Base-by-base conservation (phyloP, 106 monocot species). In the Alisma plantagoaquatica region DNA sequence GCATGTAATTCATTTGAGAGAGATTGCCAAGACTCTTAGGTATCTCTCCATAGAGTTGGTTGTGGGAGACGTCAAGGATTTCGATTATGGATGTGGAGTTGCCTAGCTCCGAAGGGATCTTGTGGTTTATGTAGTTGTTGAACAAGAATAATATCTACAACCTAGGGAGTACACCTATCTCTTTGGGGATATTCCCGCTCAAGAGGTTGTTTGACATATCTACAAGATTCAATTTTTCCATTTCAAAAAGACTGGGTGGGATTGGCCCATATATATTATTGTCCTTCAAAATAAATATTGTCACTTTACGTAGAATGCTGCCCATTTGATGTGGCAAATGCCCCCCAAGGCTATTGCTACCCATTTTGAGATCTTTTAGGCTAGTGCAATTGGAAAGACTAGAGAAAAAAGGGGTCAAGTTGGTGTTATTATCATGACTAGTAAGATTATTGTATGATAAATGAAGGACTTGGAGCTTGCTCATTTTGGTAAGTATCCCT, bases 81-180 rank as follows among this genome's bases (percentile, higher is more conserved):
- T 77, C 83, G 4, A 93, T 42, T 0, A 83, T 77, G 0, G 79
- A 48, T 52, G 87, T 69, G 43, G 41, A 46, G 57, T 93, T 93
- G 2, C 59, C 68, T 63, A 93, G 53, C 16, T 83, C 79, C 2
- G 62, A 60, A 2, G 93, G 87, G 16, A 93, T 87, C 16, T 77
- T 73, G 5, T 87, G 77, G 24, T 87, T 83, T 46, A 93, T 31
- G 29, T 54, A 43, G 53, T 93, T 93, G 72, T 80, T 66, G 5
- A 80, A 83, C 15, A 93, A 44, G 49, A 79, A 80, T 31, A 93
- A 43, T 65, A 75, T 75, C 18, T 86, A 83, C 17, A 93, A 71
- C 15, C 83, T 87, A 15, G 78, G 69, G 17, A 87, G 87, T 46
- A 72, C 80, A 2, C 77, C 78, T 29, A 93, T 80, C 58, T 66